These are phyloP conservation scores for Phascolomyces articulosus DNA, from an alignment of 371 early-diverging fungal genomes.

Conservation along the genomic window DNA sequence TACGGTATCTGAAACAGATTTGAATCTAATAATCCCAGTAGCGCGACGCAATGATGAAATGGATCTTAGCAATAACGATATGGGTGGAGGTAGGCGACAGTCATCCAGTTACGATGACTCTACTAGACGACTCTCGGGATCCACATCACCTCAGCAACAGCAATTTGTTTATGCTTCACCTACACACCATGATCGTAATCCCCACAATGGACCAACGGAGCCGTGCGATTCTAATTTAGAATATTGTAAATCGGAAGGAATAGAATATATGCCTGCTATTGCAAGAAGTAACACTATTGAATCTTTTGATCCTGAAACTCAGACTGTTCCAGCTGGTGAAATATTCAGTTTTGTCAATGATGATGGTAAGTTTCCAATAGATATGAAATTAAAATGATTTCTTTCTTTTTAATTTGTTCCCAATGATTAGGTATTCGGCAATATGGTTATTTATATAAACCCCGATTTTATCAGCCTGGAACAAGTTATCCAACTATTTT, in stretches of 20 bases:
- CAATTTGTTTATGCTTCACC: background rate
- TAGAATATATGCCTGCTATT: conserved; percentile 6
- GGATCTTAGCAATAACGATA: background rate
- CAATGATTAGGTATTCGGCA: conserved; percentile 54
- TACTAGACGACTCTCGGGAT: background rate
- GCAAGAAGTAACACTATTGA: background rate
- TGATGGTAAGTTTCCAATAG: conserved; percentile 31
- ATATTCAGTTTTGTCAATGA: conserved; percentile 12
- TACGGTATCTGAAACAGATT: background rate
- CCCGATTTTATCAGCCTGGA: conserved; percentile 50
- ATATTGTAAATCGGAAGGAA: background rate
- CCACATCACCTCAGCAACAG: background rate
- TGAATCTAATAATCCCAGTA: background rate
- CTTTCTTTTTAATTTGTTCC: too few relatives aligned
- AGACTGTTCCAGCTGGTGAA: conserved; percentile 12
- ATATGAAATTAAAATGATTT: too few relatives aligned
- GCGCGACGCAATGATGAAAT: background rate
- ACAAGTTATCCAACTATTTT: conserved; percentile 60
- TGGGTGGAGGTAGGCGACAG: background rate
- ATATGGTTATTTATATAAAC: conserved; percentile 71
- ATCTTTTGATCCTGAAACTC: background rate
- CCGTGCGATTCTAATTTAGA: background rate
- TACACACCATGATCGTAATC: background rate
- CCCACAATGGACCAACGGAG: too few relatives aligned
- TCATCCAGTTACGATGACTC: background rate